Percentiles rank a stretch among this genome's conserved stretches.
Evolutionary conservation across 305 asterid genomes (phyloP).

Genomic region (Caryopteris hybrid): DNA sequence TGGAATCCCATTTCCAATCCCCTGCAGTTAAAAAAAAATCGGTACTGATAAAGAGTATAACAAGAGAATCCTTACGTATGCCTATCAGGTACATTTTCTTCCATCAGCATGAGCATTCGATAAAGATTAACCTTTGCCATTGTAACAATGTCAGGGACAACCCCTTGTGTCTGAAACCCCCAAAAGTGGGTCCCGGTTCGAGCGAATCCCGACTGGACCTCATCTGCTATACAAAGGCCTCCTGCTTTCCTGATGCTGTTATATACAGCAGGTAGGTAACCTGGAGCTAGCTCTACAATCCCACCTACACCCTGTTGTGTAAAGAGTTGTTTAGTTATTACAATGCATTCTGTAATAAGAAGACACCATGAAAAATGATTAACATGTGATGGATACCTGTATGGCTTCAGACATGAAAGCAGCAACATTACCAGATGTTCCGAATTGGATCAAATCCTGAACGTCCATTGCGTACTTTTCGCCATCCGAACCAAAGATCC

Average conservation of each 20-base stretch:
- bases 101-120: not conserved
- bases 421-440: conserved; percentile 66
- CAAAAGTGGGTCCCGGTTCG: conserved; percentile 69
- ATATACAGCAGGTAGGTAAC: conserved; percentile 45
- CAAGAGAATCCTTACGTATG: no score
- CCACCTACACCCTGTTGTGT: conserved; percentile 65
- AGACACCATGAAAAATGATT: not conserved
- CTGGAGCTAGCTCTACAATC: conserved; percentile 70
- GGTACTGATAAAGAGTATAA: no score
- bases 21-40: conserved; percentile 23
- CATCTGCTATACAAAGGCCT: conserved; percentile 76
- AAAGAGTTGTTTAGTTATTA: not conserved
- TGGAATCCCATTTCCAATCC: conserved; percentile 68
- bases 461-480: conserved; percentile 54
- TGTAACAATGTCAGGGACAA: conserved; percentile 71
- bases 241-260: conserved; percentile 40
- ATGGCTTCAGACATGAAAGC: conserved; percentile 73
- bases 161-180: conserved; percentile 62
- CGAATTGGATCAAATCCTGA: conserved; percentile 52
- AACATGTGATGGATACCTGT: conserved; percentile 32
- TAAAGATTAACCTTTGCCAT: conserved; percentile 53
- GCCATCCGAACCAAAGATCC: conserved; percentile 62
- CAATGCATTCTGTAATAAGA: not conserved
- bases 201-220: conserved; percentile 78
- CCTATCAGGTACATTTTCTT: no score